Base-by-base conservation (phyloP, 2,329 filamentous ascomycete species). In the Botryotinia globosa region DNA sequence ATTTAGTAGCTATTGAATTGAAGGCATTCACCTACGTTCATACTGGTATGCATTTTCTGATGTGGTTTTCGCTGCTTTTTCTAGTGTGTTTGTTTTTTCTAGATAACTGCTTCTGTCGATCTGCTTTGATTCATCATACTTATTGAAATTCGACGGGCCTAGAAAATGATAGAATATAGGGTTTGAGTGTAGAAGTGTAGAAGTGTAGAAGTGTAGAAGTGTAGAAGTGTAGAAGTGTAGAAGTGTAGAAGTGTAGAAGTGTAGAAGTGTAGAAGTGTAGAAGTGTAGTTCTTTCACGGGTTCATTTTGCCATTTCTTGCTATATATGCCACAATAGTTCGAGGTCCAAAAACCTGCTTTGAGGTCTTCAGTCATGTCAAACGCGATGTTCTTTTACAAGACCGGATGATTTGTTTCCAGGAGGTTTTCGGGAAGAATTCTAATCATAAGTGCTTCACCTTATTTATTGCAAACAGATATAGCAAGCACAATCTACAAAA, bases 81-180 rank as follows among this genome's bases (percentile, higher is more conserved):
- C 18, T 14, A 8, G 22, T 10, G 45, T 25, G 20, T 22, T 9
- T 48, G 20, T 14, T 25, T 25, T 22, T 2, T 16, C n/a, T n/a
- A n/a, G n/a, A n/a, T n/a, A n/a, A n/a, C n/a, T n/a, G n/a, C n/a
- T 10, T 22, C 29, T 42, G 14, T 62, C n/a, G 12, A 16, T 16
- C 22, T 9, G 14, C 22, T n/a, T 3, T 25, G 9, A 25, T 42
- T 39, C 4, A 39, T 6, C n/a, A 42, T 16, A 2, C 12, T 7
- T 18, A 1, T 16, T 0, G n/a, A 42, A 18, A 0, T 37, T 4
- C n/a, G 25, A 25, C 9, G 12, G 7, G 6, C 22, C 7, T 62
- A 39, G 0, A 29, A 29, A n/a, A 54, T 3, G 22, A 12, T n/a
- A 51, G 22, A 37, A n/a, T n/a, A 14, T 6, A 34, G 6, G 4